Percentiles rank a stretch among this genome's conserved stretches.
Conservation (phyloP, 148 eudicot species). For the Pharnaceum exiguum region DNA sequence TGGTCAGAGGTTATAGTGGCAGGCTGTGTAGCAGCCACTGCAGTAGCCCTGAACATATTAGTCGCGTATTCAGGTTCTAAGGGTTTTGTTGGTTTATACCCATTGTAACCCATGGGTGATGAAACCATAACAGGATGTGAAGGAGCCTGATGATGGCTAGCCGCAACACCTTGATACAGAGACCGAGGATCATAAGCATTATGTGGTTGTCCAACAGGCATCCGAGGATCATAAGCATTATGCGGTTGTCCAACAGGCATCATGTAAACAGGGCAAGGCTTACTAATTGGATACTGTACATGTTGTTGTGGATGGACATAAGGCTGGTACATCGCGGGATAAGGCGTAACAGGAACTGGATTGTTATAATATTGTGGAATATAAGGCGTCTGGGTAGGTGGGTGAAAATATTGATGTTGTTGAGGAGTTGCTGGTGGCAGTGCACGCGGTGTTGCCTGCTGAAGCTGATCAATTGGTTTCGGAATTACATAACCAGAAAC, state of each 20-base stretch:
- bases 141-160: constrained; percentile 44
- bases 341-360: constrained; percentile 40
- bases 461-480: constrained; percentile 43
- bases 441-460: constrained; percentile 29
- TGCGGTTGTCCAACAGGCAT: constrained; percentile 56
- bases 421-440: constrained; percentile 14
- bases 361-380: constrained; percentile 47
- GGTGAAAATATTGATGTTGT: constrained; percentile 20
- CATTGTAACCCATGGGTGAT: constrained; percentile 39
- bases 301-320: constrained; percentile 43
- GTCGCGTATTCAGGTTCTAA: constrained; percentile 29
- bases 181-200: constrained; percentile 35
- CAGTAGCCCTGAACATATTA: constrained; percentile 24
- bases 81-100: constrained; percentile 21
- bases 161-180: constrained; percentile 20
- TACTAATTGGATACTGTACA: constrained; percentile 46
- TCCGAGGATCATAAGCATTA: constrained; percentile 34
- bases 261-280: constrained; percentile 56
- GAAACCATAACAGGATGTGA: constrained; percentile 32
- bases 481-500: constrained; percentile 41
- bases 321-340: constrained; percentile 54
- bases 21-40: constrained; percentile 26
- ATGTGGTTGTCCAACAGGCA: constrained; percentile 49
- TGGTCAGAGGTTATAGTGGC: constrained; percentile 29
- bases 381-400: constrained; percentile 44